Percentiles rank a stretch among this genome's conserved stretches.
phyloP scores from a whole-genome alignment of 1,284 basidiomycete genomes.

The Anthracocystis walkeri region DNA sequence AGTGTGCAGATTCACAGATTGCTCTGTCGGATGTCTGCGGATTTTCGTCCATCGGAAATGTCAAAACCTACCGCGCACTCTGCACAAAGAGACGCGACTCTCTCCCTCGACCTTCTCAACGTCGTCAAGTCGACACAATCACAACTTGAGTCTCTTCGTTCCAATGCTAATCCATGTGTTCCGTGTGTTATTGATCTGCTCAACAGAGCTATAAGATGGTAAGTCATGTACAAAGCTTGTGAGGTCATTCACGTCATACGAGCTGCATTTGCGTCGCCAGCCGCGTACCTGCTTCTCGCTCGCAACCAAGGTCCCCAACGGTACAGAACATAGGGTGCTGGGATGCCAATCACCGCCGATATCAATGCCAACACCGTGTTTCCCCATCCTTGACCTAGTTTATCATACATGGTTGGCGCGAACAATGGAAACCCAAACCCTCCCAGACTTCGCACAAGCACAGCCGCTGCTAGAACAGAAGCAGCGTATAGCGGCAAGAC shows the following conservation, averaged over 20 bases:
- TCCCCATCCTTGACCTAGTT: conserved; percentile 67
- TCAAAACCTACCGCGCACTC: not conserved
- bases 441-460: conserved; percentile 61
- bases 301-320: conserved; percentile 55
- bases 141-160: not conserved
- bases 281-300: conserved; percentile 55
- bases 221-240: not conserved
- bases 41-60: conserved; percentile 18
- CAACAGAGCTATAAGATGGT: not conserved
- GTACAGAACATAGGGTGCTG: conserved; percentile 59
- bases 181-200: not conserved
- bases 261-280: conserved; percentile 20
- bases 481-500: conserved; percentile 67
- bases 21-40: conserved; percentile 5
- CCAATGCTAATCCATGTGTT: not conserved
- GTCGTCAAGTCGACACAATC: not conserved
- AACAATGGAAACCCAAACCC: conserved; percentile 68
- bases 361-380: conserved; percentile 66
- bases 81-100: not conserved
- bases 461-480: conserved; percentile 61
- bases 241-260: conserved; percentile 14
- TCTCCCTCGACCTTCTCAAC: not conserved
- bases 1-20: too few relatives aligned
- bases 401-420: conserved; percentile 58
- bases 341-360: conserved; percentile 62